These are phyloP conservation scores for Scutellaria minor DNA, from an alignment of 257 asterid genomes.

Conservation along the genomic window DNA sequence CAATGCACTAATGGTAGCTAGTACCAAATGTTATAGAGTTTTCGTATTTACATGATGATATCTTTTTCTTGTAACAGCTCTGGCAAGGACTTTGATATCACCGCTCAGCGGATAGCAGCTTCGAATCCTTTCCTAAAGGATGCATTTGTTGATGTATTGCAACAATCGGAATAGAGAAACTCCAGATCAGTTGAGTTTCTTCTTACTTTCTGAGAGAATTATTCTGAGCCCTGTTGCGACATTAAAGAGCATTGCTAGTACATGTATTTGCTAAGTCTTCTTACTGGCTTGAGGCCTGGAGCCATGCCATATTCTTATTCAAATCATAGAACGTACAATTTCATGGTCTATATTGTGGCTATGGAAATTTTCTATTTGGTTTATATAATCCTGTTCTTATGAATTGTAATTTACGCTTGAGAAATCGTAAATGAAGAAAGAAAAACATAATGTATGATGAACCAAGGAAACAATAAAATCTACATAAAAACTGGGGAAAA, in stretches of 20 bases:
- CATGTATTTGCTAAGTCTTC: conserved; percentile 31
- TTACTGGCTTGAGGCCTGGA: conserved; percentile 29
- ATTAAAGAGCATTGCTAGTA: conserved; percentile 23
- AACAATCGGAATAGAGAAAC: conserved; percentile 49
- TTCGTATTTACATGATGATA: background rate
- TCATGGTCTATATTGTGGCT: too few species aligned
- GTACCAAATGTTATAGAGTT: background rate
- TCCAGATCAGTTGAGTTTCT: conserved; percentile 30
- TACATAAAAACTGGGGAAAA: conserved; percentile 30
- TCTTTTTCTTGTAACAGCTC: conserved; percentile 49
- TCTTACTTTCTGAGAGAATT: conserved; percentile 33
- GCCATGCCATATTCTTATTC: conserved; percentile 21
- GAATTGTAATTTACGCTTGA: background rate
- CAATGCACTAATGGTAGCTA: background rate
- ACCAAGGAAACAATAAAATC: conserved; percentile 43
- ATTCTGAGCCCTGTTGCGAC: conserved; percentile 26
- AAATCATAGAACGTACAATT: background rate
- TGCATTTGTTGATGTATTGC: conserved; percentile 66
- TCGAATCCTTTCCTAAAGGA: conserved; percentile 68
- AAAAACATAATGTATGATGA: background rate
- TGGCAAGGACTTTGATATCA: conserved; percentile 69
- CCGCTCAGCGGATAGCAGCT: conserved; percentile 80
- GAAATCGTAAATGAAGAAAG: background rate
- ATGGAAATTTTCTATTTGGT: conserved; percentile 12
- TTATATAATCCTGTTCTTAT: background rate